A percentile compares a stretch with the other conserved stretches of the same genome.
phyloP scores from a whole-genome alignment of 1,139 yeast species.

The Citeromyces hawaiiensis region DNA sequence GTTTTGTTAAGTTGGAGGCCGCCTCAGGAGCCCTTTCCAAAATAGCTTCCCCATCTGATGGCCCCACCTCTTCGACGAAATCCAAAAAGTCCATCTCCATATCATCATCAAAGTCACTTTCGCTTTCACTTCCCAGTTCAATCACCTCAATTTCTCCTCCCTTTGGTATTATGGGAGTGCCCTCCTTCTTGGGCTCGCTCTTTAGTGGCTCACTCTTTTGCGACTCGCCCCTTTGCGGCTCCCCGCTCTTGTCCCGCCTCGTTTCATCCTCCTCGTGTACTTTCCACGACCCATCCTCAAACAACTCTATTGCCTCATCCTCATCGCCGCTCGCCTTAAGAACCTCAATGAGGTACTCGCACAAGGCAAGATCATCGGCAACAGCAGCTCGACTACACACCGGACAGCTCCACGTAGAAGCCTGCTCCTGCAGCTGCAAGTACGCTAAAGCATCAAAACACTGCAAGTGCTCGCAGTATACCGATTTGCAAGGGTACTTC shows the following conservation, averaged over 20 bases:
- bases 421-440: slow-evolving; percentile 43
- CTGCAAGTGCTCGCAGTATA: slow-evolving; percentile 50
- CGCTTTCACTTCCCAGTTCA: slow-evolving; percentile 14
- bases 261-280: slow-evolving; percentile 6
- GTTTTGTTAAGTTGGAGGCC: too few relatives aligned
- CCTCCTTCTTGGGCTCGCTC: neutral
- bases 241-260: neutral
- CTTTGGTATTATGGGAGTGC: neutral
- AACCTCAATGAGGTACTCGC: slow-evolving; percentile 46
- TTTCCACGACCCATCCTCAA: slow-evolving; percentile 48
- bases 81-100: slow-evolving; percentile 1
- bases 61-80: slow-evolving; percentile 1
- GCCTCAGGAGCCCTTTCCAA: too few relatives aligned
- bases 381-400: slow-evolving; percentile 33
- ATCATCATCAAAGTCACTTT: slow-evolving; percentile 17
- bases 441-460: slow-evolving; percentile 60
- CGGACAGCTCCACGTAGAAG: slow-evolving; percentile 62
- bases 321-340: slow-evolving; percentile 27
- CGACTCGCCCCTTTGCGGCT: slow-evolving; percentile 2
- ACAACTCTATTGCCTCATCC: slow-evolving; percentile 40
- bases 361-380: slow-evolving; percentile 40
- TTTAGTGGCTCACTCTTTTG: slow-evolving; percentile 5
- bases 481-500: slow-evolving; percentile 45
- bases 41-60: neutral
- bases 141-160: slow-evolving; percentile 8